Conservation (phyloP, 139 green algal species). For the Astrephomene gubernaculifera region DNA sequence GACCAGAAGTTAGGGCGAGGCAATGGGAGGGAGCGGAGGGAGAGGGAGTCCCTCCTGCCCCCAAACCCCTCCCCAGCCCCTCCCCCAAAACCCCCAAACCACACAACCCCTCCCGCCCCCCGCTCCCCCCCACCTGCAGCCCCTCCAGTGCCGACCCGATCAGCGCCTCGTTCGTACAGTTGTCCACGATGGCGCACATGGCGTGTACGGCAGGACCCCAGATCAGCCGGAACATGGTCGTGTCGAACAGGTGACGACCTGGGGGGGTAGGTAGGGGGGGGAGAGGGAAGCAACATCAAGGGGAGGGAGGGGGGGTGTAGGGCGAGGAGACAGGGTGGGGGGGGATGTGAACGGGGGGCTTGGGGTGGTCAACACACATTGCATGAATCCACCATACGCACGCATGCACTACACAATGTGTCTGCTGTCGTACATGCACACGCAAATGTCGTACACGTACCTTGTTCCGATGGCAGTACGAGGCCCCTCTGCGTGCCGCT, state of each 20-base stretch:
- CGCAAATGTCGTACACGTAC: too few relatives aligned
- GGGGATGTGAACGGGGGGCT: not conserved
- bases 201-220: conserved; percentile 92
- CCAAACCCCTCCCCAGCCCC: not conserved
- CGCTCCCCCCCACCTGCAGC: conserved; percentile 54
- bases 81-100: not conserved
- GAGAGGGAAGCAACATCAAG: not conserved
- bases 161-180: conserved; percentile 57
- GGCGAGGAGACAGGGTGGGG: not conserved
- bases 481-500: conserved; percentile 46
- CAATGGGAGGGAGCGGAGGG: not conserved
- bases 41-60: not conserved
- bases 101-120: conserved; percentile 50
- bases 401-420: too few relatives aligned
- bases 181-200: conserved; percentile 92
- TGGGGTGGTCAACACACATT: too few relatives aligned
- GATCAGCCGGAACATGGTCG: conserved; percentile 92
- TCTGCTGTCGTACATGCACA: too few relatives aligned
- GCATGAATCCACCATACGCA: too few relatives aligned
- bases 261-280: not conserved
- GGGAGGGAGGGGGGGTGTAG: not conserved
- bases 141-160: conserved; percentile 49
- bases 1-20: not conserved
- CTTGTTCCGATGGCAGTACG: conserved; percentile 47
- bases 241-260: conserved; percentile 76